Evolutionary conservation across 1,139 yeast genomes (phyloP), one percentile per base, ranked within the genome.

Genomic region (Spathaspora sp.): DNA sequence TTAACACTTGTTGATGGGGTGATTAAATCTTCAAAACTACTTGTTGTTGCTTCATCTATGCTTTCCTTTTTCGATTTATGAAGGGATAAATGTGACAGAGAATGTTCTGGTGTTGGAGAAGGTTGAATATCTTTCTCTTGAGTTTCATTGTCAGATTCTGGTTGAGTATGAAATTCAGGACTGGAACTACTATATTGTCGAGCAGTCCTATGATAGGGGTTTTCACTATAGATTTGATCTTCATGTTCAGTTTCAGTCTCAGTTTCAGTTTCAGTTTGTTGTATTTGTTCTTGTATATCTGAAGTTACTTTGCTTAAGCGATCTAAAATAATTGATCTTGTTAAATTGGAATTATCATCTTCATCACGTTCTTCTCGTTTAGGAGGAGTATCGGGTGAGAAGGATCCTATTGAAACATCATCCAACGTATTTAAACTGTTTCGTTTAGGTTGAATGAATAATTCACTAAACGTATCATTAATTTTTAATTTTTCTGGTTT

Each of bases 1-100:
- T 68, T 69, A 55, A 67, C 59, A 49, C 74, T 68, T n/a, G 77
- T 70, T 41, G 70, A 63, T 6, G 77, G 77, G 1, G 77, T 72
- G 16, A 55, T 20, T 20, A 20, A 20, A 25, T 53, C 57, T 27
- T 56, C 57, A 18, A 46, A 38, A 41, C 44, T 44, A 31, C 36
- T 31, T 8, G 18, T 31, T 31, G 36, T 31, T 15, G 36, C 18
- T 26, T 43, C 51, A 39, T 45, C 48, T n/a, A 47, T 42, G 17
- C 44, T 25, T 31, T 31, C 36, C 37, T 42, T 42, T 37, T 42
- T 42, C 6, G 38, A 13, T 15, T 42, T 37, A 15, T 42, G 44
- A 9, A 42, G 24, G 15, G 44, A 42, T 20, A 42, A 13, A 36
- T 38, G 44, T 6, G 44, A 42, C 40, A 38, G 38, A 6, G 44